Base-by-base conservation (phyloP, 108 stramenopile genomes). In the Schizochytrium sp. region DNA sequence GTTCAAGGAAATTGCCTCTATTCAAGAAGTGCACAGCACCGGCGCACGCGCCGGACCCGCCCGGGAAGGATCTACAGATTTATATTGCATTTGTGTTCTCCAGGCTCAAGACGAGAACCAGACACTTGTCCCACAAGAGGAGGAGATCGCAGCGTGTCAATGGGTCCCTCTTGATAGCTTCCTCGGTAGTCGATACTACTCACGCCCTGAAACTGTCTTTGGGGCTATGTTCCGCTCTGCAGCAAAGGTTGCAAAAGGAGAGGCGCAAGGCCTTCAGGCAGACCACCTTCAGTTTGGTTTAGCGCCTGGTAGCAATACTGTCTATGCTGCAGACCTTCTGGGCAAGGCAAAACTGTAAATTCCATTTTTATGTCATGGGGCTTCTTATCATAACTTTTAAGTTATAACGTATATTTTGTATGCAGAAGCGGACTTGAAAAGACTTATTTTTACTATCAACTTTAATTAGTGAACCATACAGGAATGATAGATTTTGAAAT, bases 1-100 rank as follows among this genome's bases (percentile, higher is more conserved):
- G 0, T 97, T 95, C 88, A 89, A 89, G 13, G 12, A 49, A 42
- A 55, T 83, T 47, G 28, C 76, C 45, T 55, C 76, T 53, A 83
- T 83, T 28, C 76, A 83, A 42, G 76, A 83, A 2, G 55, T 83
- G 5, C 76, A 83, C 47, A 47, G 55, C 76, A 50, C 5, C 8
- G 76, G 53, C 3, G 15, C 2, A 40, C 53, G 47, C 47, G 76
- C 50, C 8, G 76, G 76, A 0, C 76, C 47, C 15, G 76, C 76
- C n/a, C 45, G 76, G 10, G 47, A 49, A n/a, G 76, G 76, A 38
- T 2, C 76, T 53, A 83, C 76, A 10, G 76, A 83, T 40, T 53
- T 83, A n/a, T 83, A 83, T 28, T 83, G 76, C 53, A 83, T 83
- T 53, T 83, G 76, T 53, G 76, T 83, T 42, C 76, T 83, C 50